Conservation (phyloP, 2,329 filamentous ascomycete species). For the Stromatinia cepivora region DNA sequence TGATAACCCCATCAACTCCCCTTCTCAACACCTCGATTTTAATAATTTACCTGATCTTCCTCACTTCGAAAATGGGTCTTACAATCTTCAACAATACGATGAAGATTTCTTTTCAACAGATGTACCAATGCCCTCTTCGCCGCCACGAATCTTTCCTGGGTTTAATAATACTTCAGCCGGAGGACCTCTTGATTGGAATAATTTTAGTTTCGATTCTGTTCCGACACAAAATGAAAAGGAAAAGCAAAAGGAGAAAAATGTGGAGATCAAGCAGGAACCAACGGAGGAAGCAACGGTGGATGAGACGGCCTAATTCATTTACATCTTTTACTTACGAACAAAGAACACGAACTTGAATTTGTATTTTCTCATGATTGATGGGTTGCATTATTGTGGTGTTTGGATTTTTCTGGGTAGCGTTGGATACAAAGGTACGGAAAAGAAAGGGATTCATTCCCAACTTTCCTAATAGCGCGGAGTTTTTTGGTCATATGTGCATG, state of each 20-base stretch:
- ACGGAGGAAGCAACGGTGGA: conserved; percentile 5
- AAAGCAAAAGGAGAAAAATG: background rate
- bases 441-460: background rate
- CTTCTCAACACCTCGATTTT: conserved; percentile 41
- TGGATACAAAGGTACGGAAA: background rate
- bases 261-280: conserved; percentile 33
- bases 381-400: conserved; percentile 13
- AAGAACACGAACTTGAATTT: background rate
- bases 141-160: conserved; percentile 43
- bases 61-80: conserved; percentile 25
- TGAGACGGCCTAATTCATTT: background rate
- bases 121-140: conserved; percentile 48
- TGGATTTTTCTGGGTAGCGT: background rate
- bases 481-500: background rate
- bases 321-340: conserved; percentile 7
- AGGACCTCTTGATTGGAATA: conserved; percentile 16
- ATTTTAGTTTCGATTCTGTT: conserved; percentile 8
- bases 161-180: conserved; percentile 22
- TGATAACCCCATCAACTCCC: conserved; percentile 35
- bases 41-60: conserved; percentile 40
- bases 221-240: background rate
- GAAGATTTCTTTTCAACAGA: conserved; percentile 48
- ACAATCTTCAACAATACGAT: conserved; percentile 33
- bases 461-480: background rate
- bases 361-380: conserved; percentile 10